A percentile compares a stretch with the other conserved stretches of the same genome.
These are phyloP conservation scores for Hamamelis virginiana DNA, from an alignment of 164 flowering plant genomes.

Conservation along the genomic window DNA sequence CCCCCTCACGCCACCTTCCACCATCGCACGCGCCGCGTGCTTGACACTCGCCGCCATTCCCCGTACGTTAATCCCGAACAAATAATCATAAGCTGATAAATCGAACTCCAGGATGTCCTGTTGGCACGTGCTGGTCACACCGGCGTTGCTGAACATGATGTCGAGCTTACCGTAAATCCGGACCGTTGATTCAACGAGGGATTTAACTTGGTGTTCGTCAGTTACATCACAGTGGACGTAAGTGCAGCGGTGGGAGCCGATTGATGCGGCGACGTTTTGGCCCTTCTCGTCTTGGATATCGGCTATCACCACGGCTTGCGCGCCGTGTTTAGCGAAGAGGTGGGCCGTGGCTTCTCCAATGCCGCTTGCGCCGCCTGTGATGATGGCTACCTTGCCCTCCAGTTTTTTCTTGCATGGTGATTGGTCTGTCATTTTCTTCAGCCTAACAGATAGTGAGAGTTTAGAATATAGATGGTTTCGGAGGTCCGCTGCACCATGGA, in stretches of 20 bases:
- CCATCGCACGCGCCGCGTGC: constrained; percentile 21
- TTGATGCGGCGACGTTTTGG: constrained; percentile 12
- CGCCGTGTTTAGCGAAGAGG: constrained; percentile 20
- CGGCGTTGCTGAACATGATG: constrained; percentile 14
- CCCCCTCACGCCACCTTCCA: constrained; percentile 15
- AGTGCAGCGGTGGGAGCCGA: constrained; percentile 13
- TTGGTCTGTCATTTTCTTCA: too few relatives aligned
- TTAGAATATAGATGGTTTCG: too few relatives aligned
- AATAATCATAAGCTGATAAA: not conserved
- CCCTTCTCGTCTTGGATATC: constrained; percentile 29
- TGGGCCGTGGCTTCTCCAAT: constrained; percentile 28
- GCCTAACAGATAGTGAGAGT: too few relatives aligned
- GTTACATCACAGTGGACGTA: constrained; percentile 31
- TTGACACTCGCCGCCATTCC: constrained; percentile 20
- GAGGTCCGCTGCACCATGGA: too few relatives aligned
- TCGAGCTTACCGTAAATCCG: constrained; percentile 20
- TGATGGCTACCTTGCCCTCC: constrained; percentile 22
- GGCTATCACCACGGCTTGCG: constrained; percentile 22
- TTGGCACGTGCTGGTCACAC: too few relatives aligned
- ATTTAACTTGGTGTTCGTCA: constrained; percentile 25
- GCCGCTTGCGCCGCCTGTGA: constrained; percentile 30
- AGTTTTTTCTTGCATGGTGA: too few relatives aligned
- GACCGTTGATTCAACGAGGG: constrained; percentile 15
- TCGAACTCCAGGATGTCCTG: constrained; percentile 14
- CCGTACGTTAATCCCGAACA: constrained; percentile 11